Evolutionary conservation across 805 yeast species (phyloP).

Genomic region (Monosporozyma servazzii): DNA sequence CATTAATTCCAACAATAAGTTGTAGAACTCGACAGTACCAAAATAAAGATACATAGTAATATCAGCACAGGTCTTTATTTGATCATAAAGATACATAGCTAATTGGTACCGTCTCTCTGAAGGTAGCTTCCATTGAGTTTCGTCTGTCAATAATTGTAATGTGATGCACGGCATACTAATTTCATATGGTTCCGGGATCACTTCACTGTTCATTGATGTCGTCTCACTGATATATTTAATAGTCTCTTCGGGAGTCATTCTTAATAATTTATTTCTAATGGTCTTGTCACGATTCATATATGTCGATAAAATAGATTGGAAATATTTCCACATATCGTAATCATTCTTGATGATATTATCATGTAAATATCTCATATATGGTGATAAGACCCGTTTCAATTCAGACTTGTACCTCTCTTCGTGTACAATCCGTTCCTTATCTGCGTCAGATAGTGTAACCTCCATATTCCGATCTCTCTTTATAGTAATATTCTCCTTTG

Average conservation of each 20-base stretch:
- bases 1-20: constrained; percentile 19
- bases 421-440: constrained; percentile 7
- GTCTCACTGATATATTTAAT: constrained; percentile 11
- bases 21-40: constrained; percentile 26
- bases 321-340: constrained; percentile 15
- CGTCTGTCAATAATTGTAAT: constrained; percentile 12
- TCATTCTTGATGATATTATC: constrained; percentile 15
- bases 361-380: constrained; percentile 10
- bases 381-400: constrained; percentile 17
- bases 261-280: constrained; percentile 6
- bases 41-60: constrained; percentile 23
- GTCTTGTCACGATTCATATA: constrained; percentile 11
- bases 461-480: background rate
- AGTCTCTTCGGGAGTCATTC: constrained; percentile 8
- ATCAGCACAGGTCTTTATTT: constrained; percentile 21
- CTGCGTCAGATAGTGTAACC: background rate
- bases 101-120: constrained; percentile 21
- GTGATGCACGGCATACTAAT: constrained; percentile 22
- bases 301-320: constrained; percentile 8
- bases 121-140: constrained; percentile 11
- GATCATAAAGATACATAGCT: constrained; percentile 20
- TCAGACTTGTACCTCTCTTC: constrained; percentile 18
- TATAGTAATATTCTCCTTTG: background rate
- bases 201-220: constrained; percentile 5
- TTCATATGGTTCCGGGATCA: constrained; percentile 23